A percentile compares a stretch with the other conserved stretches of the same genome.
These are phyloP conservation scores for Gloeostereum incarnatum DNA, from an alignment of 768 basidiomycete genomes.

Conservation along the genomic window DNA sequence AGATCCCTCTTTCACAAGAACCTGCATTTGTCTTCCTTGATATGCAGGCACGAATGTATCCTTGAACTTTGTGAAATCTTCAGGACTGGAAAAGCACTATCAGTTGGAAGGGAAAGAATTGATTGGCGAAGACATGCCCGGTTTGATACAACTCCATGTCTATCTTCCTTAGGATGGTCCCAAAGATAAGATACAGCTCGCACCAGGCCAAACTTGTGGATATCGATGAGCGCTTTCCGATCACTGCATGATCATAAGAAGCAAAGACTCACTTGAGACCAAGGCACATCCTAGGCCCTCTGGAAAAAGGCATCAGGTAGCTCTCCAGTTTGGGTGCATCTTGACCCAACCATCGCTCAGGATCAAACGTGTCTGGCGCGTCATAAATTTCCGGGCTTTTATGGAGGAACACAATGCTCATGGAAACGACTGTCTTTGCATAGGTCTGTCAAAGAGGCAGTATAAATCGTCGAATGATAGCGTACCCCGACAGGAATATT, in stretches of 20 bases:
- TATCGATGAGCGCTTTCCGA: not conserved
- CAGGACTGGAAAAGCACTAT: too few relatives aligned
- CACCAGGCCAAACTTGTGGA: conserved; percentile 15
- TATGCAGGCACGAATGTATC: too few relatives aligned
- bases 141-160: conserved; percentile 11
- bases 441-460: not conserved
- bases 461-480: too few relatives aligned
- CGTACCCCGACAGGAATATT: conserved; percentile 28
- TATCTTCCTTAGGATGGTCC: conserved; percentile 16
- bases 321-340: conserved; percentile 27
- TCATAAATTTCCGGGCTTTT: conserved; percentile 27
- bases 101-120: too few relatives aligned
- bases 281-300: conserved; percentile 32
- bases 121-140: too few relatives aligned
- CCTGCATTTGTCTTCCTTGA: too few relatives aligned
- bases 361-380: conserved; percentile 25
- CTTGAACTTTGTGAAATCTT: too few relatives aligned
- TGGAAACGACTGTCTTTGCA: conserved; percentile 28
- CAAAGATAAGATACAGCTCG: conserved; percentile 13
- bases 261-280: conserved; percentile 37
- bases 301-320: conserved; percentile 32
- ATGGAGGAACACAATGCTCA: conserved; percentile 29
- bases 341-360: conserved; percentile 31
- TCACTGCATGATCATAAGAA: not conserved
- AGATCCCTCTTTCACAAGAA: too few relatives aligned